Base-by-base conservation (phyloP, 257 asterid species). In the Phtheirospermum japonicum region DNA sequence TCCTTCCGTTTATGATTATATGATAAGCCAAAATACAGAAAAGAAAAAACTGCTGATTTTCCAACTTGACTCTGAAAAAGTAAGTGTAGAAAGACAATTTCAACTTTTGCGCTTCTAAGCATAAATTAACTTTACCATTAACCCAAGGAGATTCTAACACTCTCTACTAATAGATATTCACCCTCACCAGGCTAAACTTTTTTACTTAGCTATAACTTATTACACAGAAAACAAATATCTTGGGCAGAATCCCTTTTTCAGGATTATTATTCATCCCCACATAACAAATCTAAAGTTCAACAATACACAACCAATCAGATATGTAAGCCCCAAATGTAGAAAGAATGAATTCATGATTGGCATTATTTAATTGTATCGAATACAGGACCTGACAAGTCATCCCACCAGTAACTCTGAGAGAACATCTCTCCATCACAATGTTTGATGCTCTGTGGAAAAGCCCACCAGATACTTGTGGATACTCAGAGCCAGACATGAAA, bases 391-490 rank as follows among this genome's bases (percentile, higher is more conserved):
- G 34, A 61, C 16, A 61, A 12, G 73, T 39, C 61, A 18, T 36
- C 42, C 55, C 33, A 16, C 33, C 20, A 37, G 60, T 63, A 73
- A 69, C 62, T 63, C 59, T 33, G 5, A 67, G 7, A 59, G 17
- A 42, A 23, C 13, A 43, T 31, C 17, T 9, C 55, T 8, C 14
- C 36, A 32, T 28, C 62, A 42, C 4, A 57, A 75, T 28, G 50
- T 56, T 57, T 32, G 48, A 56, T 31, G 28, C 2, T 42, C 50
- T 39, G 64, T 42, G 9, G 46, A 53, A 19, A 48, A 59, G 8
- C 61, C 64, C 34, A 45, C 58, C 54, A 36, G 45, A 50, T 10
- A 63, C 63, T 52, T 52, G 31, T 37, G 52, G 63, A 53, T 63
- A 40, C 11, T 46, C 53, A 5, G 66, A 28, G 31, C 37, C 71